Conservation (phyloP, 2,329 filamentous ascomycete species). For the Ilyonectria destructans region DNA sequence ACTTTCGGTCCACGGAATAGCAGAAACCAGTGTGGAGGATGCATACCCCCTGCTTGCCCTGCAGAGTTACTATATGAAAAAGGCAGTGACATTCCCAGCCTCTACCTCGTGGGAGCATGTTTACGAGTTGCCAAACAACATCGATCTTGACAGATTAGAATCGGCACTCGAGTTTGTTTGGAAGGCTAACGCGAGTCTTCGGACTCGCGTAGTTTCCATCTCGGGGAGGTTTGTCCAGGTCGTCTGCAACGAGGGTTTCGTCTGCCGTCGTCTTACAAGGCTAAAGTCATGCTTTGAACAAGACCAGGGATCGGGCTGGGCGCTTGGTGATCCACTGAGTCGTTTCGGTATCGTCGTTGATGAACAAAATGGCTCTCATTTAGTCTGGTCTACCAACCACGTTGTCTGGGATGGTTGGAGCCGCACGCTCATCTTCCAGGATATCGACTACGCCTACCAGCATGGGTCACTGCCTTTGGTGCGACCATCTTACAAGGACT, state of each 20-base stretch:
- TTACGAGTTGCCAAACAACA: conserved; percentile 6
- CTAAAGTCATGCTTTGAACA: conserved; percentile 6
- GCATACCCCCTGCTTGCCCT: conserved; percentile 6
- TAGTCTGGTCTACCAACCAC: conserved; percentile 7
- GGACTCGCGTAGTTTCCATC: conserved; percentile 5
- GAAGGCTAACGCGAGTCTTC: conserved; percentile 7
- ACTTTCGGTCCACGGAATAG: conserved; percentile 4
- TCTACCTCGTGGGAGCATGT: conserved; percentile 4
- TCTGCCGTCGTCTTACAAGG: conserved; percentile 5
- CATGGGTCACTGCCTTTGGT: conserved; percentile 1
- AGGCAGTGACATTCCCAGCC: neutral
- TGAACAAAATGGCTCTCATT: conserved; percentile 1
- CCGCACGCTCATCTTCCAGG: conserved; percentile 3
- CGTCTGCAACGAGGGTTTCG: conserved; percentile 2
- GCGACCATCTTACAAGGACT: conserved; percentile 3
- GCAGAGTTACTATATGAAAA: conserved; percentile 5
- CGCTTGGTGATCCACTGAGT: conserved; percentile 2
- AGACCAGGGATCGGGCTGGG: conserved; percentile 1
- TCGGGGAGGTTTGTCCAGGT: conserved; percentile 4
- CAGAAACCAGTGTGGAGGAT: conserved; percentile 3
- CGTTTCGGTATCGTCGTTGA: conserved; percentile 2
- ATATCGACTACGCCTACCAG: conserved; percentile 5
- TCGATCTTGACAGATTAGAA: conserved; percentile 6
- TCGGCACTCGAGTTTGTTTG: conserved; percentile 4
- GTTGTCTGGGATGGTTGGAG: conserved; percentile 4